Base-by-base conservation (phyloP, 1,139 yeast species). In the Taphrina sp. region DNA sequence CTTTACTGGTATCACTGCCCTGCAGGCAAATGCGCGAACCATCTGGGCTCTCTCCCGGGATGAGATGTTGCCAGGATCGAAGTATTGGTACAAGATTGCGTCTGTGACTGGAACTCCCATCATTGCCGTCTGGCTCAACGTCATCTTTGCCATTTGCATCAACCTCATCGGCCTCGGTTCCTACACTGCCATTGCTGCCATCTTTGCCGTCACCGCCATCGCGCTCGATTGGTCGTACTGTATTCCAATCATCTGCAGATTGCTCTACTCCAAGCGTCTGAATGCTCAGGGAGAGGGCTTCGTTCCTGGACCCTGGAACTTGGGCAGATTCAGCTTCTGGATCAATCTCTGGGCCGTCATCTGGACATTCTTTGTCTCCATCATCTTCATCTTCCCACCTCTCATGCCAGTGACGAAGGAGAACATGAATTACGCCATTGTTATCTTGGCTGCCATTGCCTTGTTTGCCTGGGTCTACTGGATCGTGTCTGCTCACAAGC, bases 31-130 rank as follows among this genome's bases (percentile, higher is more conserved):
- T 0, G 85, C 95, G 4, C 80, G 96, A 72, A 82, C 87, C 33
- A 85, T 90, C 0, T 88, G 82, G 72, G 88, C 95, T 12, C 82
- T 88, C 70, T 87, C 95, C 53, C 80, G 96, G 69, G 96, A 88
- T 67, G 89, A 85, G 44, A 95, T 94, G 0, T 71, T 88, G 46
- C 96, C 96, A 0, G 81, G 76, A 63, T 79, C 82, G 10, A 60
- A 64, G 60, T 60, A 22, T 28, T 54, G 58, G 58, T 42, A 46
- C 52, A 54, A 42, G 26, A 54, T 57, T 14, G 38, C 58, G 3
- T 17, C 33, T 22, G 29, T 36, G n/a, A 47, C 58, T 28, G 54
- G 56, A 2, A 57, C 58, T 2, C 59, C 59, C 10, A 34, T 57
- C 28, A 36, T 42, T 17, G 58, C 58, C 12, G 58, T 54, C 12